Conservation (phyloP, 106 monocot genomes). For the Acorus gramineus region DNA sequence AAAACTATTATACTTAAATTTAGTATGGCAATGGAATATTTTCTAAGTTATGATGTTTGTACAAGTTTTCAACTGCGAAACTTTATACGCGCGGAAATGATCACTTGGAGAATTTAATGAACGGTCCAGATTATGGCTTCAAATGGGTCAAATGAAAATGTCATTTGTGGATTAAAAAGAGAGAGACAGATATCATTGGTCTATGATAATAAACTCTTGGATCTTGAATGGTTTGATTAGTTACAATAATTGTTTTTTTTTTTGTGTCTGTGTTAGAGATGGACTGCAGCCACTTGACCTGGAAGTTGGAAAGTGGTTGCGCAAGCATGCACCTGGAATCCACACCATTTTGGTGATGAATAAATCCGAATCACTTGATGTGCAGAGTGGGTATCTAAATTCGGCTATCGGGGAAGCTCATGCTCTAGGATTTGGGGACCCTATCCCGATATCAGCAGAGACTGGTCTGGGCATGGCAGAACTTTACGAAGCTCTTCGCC, state of each 20-base stretch:
- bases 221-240: not conserved
- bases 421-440: conserved; percentile 88
- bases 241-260: not conserved
- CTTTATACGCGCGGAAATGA: too few species aligned
- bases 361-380: conserved; percentile 89
- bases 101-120: too few species aligned
- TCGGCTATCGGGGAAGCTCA: conserved; percentile 75
- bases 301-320: conserved; percentile 88
- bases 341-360: conserved; percentile 76
- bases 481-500: conserved; percentile 71
- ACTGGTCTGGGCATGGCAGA: conserved; percentile 95
- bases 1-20: too few species aligned
- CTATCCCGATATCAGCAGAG: conserved; percentile 96
- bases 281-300: conserved; percentile 87
- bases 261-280: conserved; percentile 52
- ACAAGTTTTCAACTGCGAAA: too few species aligned
- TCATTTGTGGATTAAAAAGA: too few species aligned
- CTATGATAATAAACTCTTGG: not conserved
- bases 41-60: too few species aligned
- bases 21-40: too few species aligned
- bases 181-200: not conserved
- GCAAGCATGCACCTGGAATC: conserved; percentile 78
- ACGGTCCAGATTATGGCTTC: too few species aligned
- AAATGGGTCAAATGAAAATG: too few species aligned
- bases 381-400: conserved; percentile 40